These are phyloP conservation scores for Candida cerambycidarum DNA, from an alignment of 805 yeast genomes.

Conservation along the genomic window DNA sequence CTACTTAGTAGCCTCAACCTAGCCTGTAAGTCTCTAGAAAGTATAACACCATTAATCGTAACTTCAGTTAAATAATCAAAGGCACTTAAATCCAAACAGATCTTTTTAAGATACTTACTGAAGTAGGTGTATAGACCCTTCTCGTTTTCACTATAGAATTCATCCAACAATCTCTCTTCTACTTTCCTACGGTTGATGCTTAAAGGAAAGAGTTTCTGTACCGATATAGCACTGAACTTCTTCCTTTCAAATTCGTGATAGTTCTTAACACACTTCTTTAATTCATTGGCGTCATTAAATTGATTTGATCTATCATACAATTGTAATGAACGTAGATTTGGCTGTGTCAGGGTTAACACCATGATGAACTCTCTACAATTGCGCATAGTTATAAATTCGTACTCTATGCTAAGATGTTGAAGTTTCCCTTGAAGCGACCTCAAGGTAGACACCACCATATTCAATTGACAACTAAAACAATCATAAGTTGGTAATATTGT, in stretches of 20 bases:
- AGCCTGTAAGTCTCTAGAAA: no score
- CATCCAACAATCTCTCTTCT: not conserved
- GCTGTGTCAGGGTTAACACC: conserved; percentile 13
- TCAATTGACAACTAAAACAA: conserved; percentile 21
- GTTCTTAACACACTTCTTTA: conserved; percentile 12
- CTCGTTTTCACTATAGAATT: conserved; percentile 3
- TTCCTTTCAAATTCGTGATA: conserved; percentile 12
- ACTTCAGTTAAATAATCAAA: no score
- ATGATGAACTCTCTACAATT: conserved; percentile 12
- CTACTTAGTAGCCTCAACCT: no score
- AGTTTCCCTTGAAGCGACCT: conserved; percentile 12
- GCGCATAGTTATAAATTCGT: conserved; percentile 16
- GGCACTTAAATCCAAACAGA: no score
- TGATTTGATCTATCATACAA: conserved; percentile 20
- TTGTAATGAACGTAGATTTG: conserved; percentile 11
- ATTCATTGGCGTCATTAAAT: conserved; percentile 14
- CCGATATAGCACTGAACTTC: conserved; percentile 4
- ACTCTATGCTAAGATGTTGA: conserved; percentile 11
- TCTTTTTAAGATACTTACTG: not conserved
- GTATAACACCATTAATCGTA: no score
- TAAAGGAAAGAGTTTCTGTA: no score
- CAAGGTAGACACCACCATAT: conserved; percentile 10
- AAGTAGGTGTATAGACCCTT: no score
- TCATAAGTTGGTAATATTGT: conserved; percentile 25
- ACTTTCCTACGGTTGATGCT: not conserved